Conservation (phyloP, 345 rosid species). For the Cardamine chenopodiifolia region DNA sequence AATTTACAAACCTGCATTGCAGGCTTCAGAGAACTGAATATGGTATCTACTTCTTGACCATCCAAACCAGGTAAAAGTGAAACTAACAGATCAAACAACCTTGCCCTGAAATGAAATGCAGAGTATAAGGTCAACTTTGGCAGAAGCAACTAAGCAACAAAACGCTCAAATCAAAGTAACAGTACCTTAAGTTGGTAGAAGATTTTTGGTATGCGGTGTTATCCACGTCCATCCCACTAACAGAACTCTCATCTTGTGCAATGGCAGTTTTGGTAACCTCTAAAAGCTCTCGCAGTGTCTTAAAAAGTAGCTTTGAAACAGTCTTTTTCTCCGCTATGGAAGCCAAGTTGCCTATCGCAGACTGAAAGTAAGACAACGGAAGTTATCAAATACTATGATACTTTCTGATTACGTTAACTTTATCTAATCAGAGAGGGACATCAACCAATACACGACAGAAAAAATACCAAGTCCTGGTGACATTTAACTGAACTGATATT, state of each 20-base stretch:
- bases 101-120: conserved; percentile 63
- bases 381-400: conserved; percentile 17
- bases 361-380: conserved; percentile 51
- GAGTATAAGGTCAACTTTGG: conserved; percentile 11
- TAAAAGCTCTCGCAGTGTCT: conserved; percentile 74
- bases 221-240: conserved; percentile 60
- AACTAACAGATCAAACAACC: conserved; percentile 74
- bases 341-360: conserved; percentile 72
- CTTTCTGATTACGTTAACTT: background rate
- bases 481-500: background rate
- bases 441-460: background rate
- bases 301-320: conserved; percentile 53
- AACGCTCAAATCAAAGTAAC: background rate
- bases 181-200: conserved; percentile 58
- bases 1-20: conserved; percentile 69
- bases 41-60: conserved; percentile 53
- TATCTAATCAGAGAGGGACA: conserved; percentile 10
- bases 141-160: conserved; percentile 7
- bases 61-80: conserved; percentile 82
- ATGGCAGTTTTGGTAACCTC: conserved; percentile 60
- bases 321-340: conserved; percentile 73
- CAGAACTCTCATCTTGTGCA: conserved; percentile 51
- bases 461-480: conserved; percentile 2
- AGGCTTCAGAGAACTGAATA: conserved; percentile 66
- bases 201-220: conserved; percentile 50